Evolutionary conservation across 345 rosid species (phyloP).

Genomic region (Gossypium turneri): DNA sequence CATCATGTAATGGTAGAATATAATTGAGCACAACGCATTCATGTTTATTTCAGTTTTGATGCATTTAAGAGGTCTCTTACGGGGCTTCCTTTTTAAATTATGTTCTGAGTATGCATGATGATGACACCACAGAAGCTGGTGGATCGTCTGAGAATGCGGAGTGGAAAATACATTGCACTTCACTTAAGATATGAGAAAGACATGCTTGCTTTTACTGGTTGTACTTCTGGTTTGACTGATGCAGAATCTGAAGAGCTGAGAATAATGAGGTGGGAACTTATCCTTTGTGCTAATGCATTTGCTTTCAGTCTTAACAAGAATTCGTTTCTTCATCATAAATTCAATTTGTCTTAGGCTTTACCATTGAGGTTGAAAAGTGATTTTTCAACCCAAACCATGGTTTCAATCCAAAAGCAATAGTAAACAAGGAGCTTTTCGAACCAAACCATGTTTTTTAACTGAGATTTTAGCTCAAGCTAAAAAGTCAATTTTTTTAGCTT

Average conservation of each 20-base stretch:
- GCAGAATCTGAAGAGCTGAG: constrained; percentile 79
- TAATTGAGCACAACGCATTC: constrained; percentile 12
- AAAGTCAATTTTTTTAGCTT: too few relatives aligned
- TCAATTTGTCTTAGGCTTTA: not conserved
- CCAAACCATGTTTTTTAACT: too few relatives aligned
- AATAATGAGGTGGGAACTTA: constrained; percentile 62
- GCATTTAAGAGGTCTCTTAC: constrained; percentile 82
- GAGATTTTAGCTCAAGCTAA: too few relatives aligned
- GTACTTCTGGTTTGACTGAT: constrained; percentile 76
- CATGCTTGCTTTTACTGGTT: constrained; percentile 94
- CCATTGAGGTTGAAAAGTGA: too few relatives aligned
- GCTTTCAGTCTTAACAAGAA: not conserved
- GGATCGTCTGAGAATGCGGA: constrained; percentile 70
- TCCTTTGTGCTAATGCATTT: constrained; percentile 18
- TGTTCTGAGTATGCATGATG: constrained; percentile 90
- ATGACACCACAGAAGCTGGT: constrained; percentile 95
- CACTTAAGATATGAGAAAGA: constrained; percentile 95
- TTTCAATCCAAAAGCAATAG: too few relatives aligned
- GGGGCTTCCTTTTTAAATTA: constrained; percentile 87
- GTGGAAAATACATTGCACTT: constrained; percentile 82
- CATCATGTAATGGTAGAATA: not conserved
- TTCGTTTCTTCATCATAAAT: not conserved
- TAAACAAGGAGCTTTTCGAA: too few relatives aligned
- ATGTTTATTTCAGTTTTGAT: constrained; percentile 34
- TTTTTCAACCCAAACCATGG: too few relatives aligned